These are phyloP conservation scores for Wickerhamiella infanticola DNA, from an alignment of 1,139 yeast genomes.

Conservation along the genomic window DNA sequence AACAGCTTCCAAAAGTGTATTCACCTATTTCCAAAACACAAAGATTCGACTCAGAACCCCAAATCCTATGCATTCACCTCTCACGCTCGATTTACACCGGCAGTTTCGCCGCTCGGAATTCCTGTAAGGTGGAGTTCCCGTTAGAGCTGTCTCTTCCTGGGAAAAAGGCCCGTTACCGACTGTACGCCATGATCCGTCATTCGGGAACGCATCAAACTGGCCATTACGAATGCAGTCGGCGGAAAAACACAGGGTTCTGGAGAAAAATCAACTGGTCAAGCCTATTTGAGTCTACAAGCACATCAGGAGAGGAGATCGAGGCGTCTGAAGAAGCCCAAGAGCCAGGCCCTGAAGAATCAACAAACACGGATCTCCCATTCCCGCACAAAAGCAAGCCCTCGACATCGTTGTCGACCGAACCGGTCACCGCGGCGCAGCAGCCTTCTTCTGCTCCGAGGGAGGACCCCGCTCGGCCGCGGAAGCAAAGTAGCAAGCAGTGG, in stretches of 20 bases:
- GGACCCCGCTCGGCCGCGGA: too few relatives aligned
- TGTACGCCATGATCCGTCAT: slow-evolving; percentile 67
- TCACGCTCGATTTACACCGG: slow-evolving; percentile 67
- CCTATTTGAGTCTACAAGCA: neutral
- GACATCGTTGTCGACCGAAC: slow-evolving; percentile 25
- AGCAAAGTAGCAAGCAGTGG: slow-evolving; percentile 22
- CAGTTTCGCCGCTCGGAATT: slow-evolving; percentile 45
- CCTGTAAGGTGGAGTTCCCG: slow-evolving; percentile 54
- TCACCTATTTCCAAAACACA: slow-evolving; percentile 55
- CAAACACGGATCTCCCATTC: slow-evolving; percentile 1
- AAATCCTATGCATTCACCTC: slow-evolving; percentile 56
- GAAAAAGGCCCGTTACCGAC: slow-evolving; percentile 29
- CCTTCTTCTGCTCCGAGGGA: neutral
- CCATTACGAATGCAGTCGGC: slow-evolving; percentile 37
- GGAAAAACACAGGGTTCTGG: slow-evolving; percentile 16
- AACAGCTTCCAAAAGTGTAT: slow-evolving; percentile 30
- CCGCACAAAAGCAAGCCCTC: slow-evolving; percentile 7
- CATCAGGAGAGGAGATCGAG: neutral
- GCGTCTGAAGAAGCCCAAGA: neutral
- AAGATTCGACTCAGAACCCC: slow-evolving; percentile 48
- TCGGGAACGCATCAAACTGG: slow-evolving; percentile 83
- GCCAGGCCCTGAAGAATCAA: neutral
- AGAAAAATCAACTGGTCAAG: slow-evolving; percentile 1
- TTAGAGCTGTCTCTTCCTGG: slow-evolving; percentile 36
- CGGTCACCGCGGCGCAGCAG: neutral